These are phyloP conservation scores for Sclerospora graminicola DNA, from an alignment of 352 stramenopile genomes.

Conservation along the genomic window DNA sequence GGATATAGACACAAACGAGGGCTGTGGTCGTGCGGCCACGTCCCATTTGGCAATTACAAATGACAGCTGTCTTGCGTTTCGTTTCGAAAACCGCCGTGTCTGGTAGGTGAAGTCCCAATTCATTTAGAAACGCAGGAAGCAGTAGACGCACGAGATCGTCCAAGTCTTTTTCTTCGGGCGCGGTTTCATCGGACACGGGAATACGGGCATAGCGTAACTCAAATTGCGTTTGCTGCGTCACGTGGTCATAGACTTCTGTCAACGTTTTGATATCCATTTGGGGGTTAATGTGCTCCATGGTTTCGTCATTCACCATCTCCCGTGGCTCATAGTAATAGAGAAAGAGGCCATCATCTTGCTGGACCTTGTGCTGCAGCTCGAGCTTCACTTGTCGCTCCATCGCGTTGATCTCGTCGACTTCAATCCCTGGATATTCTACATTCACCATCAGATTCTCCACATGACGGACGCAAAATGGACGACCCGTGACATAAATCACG, in stretches of 20 bases:
- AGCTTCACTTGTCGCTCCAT: conserved; percentile 82
- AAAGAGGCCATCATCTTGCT: conserved; percentile 62
- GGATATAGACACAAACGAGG: conserved; percentile 83
- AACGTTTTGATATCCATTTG: conserved; percentile 69
- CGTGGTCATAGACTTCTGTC: conserved; percentile 56
- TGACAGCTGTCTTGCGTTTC: conserved; percentile 47
- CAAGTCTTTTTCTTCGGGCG: conserved; percentile 83
- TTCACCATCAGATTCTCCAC: conserved; percentile 77
- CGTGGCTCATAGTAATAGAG: conserved; percentile 80
- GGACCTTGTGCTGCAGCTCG: conserved; percentile 73
- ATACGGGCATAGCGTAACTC: conserved; percentile 76
- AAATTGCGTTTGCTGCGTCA: conserved; percentile 33
- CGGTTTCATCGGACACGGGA: conserved; percentile 85
- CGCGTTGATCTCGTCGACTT: conserved; percentile 79
- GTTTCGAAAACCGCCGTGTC: conserved; percentile 1
- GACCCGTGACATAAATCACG: conserved; percentile 83
- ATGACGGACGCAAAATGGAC: conserved; percentile 81
- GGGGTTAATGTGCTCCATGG: conserved; percentile 68
- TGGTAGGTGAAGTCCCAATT: conserved; percentile 31
- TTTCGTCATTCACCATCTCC: conserved; percentile 73
- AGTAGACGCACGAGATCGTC: conserved; percentile 80
- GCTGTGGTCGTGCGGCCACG: conserved; percentile 80
- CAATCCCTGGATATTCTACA: conserved; percentile 82
- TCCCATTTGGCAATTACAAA: conserved; percentile 89
- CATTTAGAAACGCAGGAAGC: conserved; percentile 48